These are phyloP conservation scores for Capsella bursapastoris DNA, from an alignment of 345 rosid species.

Conservation along the genomic window DNA sequence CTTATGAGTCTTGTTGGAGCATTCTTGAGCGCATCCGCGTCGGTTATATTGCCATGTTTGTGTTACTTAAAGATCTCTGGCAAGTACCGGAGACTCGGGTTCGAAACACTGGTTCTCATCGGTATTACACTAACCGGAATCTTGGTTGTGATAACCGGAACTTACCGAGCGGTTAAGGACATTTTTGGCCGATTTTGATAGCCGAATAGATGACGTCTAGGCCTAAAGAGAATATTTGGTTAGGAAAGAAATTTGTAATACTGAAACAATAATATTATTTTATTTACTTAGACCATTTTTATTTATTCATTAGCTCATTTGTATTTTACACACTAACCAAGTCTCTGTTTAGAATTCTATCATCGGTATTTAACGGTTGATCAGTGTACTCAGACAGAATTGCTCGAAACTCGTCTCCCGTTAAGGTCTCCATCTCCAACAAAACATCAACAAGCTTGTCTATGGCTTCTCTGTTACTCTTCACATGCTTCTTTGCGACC, in stretches of 20 bases:
- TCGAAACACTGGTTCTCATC: constrained; percentile 43
- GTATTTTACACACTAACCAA: constrained; percentile 48
- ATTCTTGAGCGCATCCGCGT: constrained; percentile 54
- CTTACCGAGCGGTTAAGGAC: constrained; percentile 54
- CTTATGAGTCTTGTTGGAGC: constrained; percentile 74
- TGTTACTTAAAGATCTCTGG: constrained; percentile 66
- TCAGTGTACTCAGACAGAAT: constrained; percentile 58
- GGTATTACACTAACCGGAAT: constrained; percentile 44
- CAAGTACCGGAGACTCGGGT: constrained; percentile 41
- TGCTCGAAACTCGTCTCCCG: constrained; percentile 70
- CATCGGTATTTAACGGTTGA: constrained; percentile 31
- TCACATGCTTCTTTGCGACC: constrained; percentile 59
- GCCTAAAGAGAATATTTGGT: not conserved
- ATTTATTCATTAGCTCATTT: no score
- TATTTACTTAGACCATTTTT: not conserved
- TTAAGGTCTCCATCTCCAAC: constrained; percentile 70
- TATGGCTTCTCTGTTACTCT: constrained; percentile 67
- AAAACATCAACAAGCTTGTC: constrained; percentile 74
- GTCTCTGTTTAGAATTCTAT: constrained; percentile 43
- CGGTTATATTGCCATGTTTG: constrained; percentile 55
- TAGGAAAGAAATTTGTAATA: constrained; percentile 11
- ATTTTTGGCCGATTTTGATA: constrained; percentile 41
- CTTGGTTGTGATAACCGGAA: constrained; percentile 52
- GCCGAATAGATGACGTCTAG: not conserved
- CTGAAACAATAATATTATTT: not conserved